phyloP scores from a whole-genome alignment of 495 filamentous ascomycete species.

The Annulohypoxylon nitens region DNA sequence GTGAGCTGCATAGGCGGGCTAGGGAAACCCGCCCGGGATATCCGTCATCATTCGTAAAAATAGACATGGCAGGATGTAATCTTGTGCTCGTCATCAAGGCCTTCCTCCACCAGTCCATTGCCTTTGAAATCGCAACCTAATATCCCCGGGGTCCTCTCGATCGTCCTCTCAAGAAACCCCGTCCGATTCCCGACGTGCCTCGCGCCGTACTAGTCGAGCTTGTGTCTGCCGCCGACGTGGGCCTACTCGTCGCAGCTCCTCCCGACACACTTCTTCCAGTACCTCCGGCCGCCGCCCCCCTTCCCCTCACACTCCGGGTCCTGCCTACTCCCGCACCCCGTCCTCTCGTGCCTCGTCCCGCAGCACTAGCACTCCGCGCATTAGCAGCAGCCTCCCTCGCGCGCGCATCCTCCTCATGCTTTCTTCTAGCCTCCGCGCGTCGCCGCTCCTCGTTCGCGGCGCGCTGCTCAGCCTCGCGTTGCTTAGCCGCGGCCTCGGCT shows the following conservation, averaged over 20 bases:
- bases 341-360: slow-evolving; percentile 34
- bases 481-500: slow-evolving; percentile 75
- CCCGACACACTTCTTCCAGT: slow-evolving; percentile 21
- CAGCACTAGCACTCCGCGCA: slow-evolving; percentile 34
- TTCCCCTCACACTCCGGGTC: slow-evolving; percentile 46
- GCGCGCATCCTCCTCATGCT: slow-evolving; percentile 80
- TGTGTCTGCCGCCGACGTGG: slow-evolving; percentile 43
- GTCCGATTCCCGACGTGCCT: slow-evolving; percentile 58
- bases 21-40: background rate
- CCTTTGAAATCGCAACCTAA: slow-evolving; percentile 7
- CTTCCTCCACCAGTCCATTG: slow-evolving; percentile 29
- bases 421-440: slow-evolving; percentile 75
- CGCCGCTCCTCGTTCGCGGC: slow-evolving; percentile 80
- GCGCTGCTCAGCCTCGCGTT: slow-evolving; percentile 79
- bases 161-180: slow-evolving; percentile 53
- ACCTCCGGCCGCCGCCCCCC: slow-evolving; percentile 13
- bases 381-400: slow-evolving; percentile 61
- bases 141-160: slow-evolving; percentile 50
- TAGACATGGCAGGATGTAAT: background rate
- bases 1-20: background rate
- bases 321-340: background rate
- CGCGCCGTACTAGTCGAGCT: slow-evolving; percentile 52
- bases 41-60: slow-evolving; percentile 21
- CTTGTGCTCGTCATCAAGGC: background rate
- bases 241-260: slow-evolving; percentile 25